Base-by-base conservation (phyloP, 1,139 yeast genomes). In the Taphrina flavorubra region DNA sequence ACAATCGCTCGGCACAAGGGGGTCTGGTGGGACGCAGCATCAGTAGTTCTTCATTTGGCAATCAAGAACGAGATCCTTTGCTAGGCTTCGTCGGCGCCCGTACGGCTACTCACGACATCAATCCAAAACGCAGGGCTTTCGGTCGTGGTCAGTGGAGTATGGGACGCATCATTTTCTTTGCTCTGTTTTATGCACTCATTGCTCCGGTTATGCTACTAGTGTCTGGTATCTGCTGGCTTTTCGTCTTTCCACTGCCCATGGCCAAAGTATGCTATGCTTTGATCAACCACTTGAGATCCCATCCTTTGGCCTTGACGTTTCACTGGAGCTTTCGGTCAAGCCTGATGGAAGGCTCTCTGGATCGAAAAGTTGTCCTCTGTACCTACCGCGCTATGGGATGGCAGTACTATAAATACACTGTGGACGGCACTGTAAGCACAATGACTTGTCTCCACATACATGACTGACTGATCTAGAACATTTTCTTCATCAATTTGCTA, bases 71-170 rank as follows among this genome's bases (percentile, higher is more conserved):
- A 14, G 61, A 53, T 31, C 67, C 67, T 6, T 61, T 63, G 25
- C 42, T 63, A 11, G 67, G 67, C 13, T 42, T 63, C 31, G 61
- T 63, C 8, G 67, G 67, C 34, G 67, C 59, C 14, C 60, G 56
- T 25, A 55, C 61, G 36, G 56, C 56, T 18, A 63, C 67, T 18
- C 67, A 63, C 18, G 55, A 58, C 31, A 63, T 63, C 61, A 63
- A 63, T 44, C 67, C 67, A 6, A 63, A 79, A 44, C 80, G 81
- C 4, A 80, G 99, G 71, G 82, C 86, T 68, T 94, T 94, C 77
- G 99, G 99, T 42, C 84, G 99, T 77, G 99, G 99, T 39, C 82
- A 86, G 73, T 94, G 99, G 99, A 87, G 89, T 25, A 77, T 87
- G 51, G 97, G 97, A 0, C 84, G 99, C 72, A 83, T 92, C 56